Base-by-base conservation (phyloP, 306 rosid species). In the Rubus parviflorus region DNA sequence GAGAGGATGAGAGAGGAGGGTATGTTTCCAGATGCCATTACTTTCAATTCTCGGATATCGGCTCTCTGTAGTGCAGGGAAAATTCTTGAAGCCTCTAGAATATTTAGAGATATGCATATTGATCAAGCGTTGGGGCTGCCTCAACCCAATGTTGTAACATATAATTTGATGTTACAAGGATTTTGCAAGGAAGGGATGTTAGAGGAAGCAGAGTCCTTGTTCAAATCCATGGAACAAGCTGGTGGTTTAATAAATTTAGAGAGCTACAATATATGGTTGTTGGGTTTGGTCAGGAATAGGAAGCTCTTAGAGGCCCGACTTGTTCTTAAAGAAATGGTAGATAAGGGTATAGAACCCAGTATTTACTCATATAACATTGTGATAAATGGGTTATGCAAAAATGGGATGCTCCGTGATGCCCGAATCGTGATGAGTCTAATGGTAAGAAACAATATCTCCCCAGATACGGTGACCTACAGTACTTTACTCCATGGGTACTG, bases 31-130 rank as follows among this genome's bases (percentile, higher is more conserved):
- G 90, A 95, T 85, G 87, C 87, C 75, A 93, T 92, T 68, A 95
- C 98, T 40, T 95, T 92, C 68, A 95, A 95, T 79, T 85, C 92
- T n/a, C 85, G 98, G 89, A 89, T 95, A 73, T 89, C 97, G 0
- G 97, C 96, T 2, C 97, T 95, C 53, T 92, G 96, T 82, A 76
- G 72, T 51, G 84, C 81, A 1, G 91, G 97, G 77, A 87, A 95
- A 72, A 82, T 95, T 76, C 75, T 89, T 10, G 97, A 95, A 83
- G 97, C 97, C 3, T 95, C 96, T 2, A 92, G 96, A 75, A 95
- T 95, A 75, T 92, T 92, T 76, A 86, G 96, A 61, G 98, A 95
- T 83, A 90, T 95, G 98, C 91, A 86, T 73, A 78, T 86, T 56
- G 97, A 90, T 75, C 85, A 85, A 69, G 93, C 83, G 19, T 75